Evolutionary conservation across 805 yeast genomes (phyloP), one percentile per base, ranked within the genome.

Genomic region (Clavispora fructus): DNA sequence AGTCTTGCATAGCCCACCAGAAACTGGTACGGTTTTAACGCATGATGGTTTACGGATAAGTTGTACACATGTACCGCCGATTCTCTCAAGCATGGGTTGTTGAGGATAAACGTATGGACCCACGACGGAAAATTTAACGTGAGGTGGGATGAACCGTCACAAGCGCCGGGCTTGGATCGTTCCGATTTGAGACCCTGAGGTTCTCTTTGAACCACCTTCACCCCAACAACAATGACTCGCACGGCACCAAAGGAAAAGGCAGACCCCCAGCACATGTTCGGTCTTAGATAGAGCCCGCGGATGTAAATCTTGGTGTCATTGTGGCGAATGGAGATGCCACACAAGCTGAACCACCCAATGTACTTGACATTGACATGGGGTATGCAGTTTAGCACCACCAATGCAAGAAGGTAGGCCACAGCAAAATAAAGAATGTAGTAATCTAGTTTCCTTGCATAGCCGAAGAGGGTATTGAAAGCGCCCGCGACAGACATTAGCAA

Each of bases 321-420:
- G 8, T 45, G 39, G 13, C 43, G 39, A 38, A 55, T 17, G 10
- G 42, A 35, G 29, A 55, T 48, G 9, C 53, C 50, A 23, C 47
- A 32, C 13, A 55, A 29, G 11, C 54, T 40, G 35, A 50, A n/a
- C 58, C 58, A 55, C n/a, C 58, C 48, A 12, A 55, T 35, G 28
- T 50, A 41, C 38, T 40, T 47, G 14, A 55, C 55, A 14, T 45
- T 40, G 23, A 55, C 30, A 14, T 33, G 50, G 9, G 58, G 58
- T 4, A 55, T 37, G 31, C 29, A 31, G 16, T 55, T 55, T 11
- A 53, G 25, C 10, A 40, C 14, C 13, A 53, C 29, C 40, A 37
- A 37, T 1, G 17, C 16, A 13, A 37, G 7, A 23, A 37, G 12
- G 17, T 40, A 40, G 17, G 6, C 42, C 10, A 28, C 17, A 27